phyloP scores from a whole-genome alignment of 2,329 filamentous ascomycete species.

The Aspergillus hiratsukae region DNA sequence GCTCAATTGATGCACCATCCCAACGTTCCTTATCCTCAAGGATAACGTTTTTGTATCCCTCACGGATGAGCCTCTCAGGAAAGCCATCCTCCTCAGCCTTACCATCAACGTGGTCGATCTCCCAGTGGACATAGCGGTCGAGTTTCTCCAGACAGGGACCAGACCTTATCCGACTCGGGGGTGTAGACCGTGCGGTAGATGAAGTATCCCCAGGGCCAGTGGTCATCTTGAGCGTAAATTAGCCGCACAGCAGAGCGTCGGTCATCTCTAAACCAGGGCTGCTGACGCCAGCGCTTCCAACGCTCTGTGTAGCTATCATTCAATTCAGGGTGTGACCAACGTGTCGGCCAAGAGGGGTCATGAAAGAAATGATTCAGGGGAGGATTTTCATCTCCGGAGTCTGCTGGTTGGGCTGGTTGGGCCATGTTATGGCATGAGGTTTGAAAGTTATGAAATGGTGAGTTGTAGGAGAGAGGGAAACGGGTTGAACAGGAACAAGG shows the following conservation, averaged over 20 bases:
- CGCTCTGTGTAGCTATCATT: neutral
- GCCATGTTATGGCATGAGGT: neutral
- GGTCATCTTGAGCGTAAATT: neutral
- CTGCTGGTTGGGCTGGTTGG: neutral
- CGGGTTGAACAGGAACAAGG: neutral
- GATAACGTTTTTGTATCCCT: conserved; percentile 4
- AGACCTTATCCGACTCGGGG: conserved; percentile 17
- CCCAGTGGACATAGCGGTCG: conserved; percentile 9
- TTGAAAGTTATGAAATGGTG: neutral
- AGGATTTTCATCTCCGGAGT: neutral
- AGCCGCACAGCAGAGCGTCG: neutral
- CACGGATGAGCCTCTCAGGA: conserved; percentile 3
- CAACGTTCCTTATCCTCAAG: conserved; percentile 3
- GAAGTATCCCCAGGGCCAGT: conserved; percentile 14
- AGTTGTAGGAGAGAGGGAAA: neutral
- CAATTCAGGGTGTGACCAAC: neutral
- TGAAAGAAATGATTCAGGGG: neutral
- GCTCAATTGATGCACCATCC: conserved; percentile 3
- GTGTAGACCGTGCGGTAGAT: conserved; percentile 21
- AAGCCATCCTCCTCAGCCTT: neutral
- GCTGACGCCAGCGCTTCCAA: neutral
- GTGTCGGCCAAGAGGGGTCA: neutral
- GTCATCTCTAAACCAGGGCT: neutral
- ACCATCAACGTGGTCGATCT: conserved; percentile 2
- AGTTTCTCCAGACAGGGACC: conserved; percentile 14